phyloP scores from a whole-genome alignment of 768 basidiomycete genomes.

The Guyanaporus albipodus region DNA sequence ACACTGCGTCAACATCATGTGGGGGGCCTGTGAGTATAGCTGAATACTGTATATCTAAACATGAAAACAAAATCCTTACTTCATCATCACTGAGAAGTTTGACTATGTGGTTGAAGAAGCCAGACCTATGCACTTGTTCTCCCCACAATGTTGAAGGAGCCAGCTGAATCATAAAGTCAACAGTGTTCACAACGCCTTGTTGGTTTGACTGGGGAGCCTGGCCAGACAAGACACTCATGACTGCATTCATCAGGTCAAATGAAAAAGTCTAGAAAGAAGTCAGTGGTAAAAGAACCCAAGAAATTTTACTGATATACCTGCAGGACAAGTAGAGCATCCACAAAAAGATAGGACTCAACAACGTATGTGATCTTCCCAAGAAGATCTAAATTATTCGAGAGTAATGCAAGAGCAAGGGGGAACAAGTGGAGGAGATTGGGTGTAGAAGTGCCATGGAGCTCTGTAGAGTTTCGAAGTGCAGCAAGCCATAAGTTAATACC shows the following conservation, averaged over 20 bases:
- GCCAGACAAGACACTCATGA: slow-evolving; percentile 47
- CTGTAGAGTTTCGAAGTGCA: slow-evolving; percentile 61
- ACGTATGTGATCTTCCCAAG: slow-evolving; percentile 64
- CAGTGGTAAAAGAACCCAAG: slow-evolving; percentile 1
- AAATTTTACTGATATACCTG: slow-evolving; percentile 43
- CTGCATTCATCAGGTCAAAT: slow-evolving; percentile 54
- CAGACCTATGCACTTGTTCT: slow-evolving; percentile 66
- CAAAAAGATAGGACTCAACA: slow-evolving; percentile 75
- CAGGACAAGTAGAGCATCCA: slow-evolving; percentile 58
- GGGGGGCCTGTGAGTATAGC: slow-evolving; percentile 23
- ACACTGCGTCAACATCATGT: slow-evolving; percentile 55
- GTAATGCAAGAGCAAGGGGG: slow-evolving; percentile 54
- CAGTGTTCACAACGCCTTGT: slow-evolving; percentile 55
- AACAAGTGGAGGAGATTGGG: slow-evolving; percentile 61
- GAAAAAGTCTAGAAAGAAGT: slow-evolving; percentile 46
- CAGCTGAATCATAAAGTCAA: slow-evolving; percentile 61
- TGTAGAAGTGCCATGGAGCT: slow-evolving; percentile 45
- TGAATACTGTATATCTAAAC: slow-evolving; percentile 8
- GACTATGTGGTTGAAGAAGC: slow-evolving; percentile 63
- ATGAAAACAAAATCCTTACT: slow-evolving; percentile 37
- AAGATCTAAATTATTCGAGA: slow-evolving; percentile 69
- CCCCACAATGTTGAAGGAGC: slow-evolving; percentile 67
- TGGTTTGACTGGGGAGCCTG: slow-evolving; percentile 51
- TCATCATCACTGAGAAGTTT: slow-evolving; percentile 62
- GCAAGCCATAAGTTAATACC: slow-evolving; percentile 71